These are phyloP conservation scores for Cucurbita argyrosperma DNA, from an alignment of 306 rosid genomes.

Conservation along the genomic window DNA sequence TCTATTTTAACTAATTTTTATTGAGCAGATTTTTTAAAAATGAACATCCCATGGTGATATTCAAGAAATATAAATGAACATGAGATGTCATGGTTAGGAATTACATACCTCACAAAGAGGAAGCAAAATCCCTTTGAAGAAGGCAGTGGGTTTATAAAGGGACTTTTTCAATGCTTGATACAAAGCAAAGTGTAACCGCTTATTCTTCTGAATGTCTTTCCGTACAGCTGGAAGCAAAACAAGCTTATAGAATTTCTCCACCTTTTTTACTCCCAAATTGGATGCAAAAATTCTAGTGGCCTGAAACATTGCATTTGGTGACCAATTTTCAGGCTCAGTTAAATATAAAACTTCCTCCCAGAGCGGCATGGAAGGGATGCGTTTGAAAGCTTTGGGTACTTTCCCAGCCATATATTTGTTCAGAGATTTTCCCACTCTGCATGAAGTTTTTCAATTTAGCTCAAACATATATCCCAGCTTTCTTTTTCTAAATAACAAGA, in stretches of 20 bases:
- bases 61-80: neutral
- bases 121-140: constrained; percentile 71
- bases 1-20: neutral
- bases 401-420: constrained; percentile 53
- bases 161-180: constrained; percentile 78
- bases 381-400: constrained; percentile 71
- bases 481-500: neutral
- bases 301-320: constrained; percentile 80
- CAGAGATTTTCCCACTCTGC: constrained; percentile 60
- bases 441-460: neutral
- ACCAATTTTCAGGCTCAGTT: constrained; percentile 90
- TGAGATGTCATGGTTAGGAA: neutral
- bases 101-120: constrained; percentile 74
- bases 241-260: constrained; percentile 65
- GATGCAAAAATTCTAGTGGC: constrained; percentile 80
- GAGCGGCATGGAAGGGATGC: constrained; percentile 45
- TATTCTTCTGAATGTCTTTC: constrained; percentile 65
- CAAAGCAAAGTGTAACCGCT: constrained; percentile 71
- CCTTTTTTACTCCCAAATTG: constrained; percentile 57
- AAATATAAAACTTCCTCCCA: constrained; percentile 80
- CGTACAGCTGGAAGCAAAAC: constrained; percentile 84
- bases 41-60: too few species aligned
- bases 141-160: constrained; percentile 81
- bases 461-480: neutral
- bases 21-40: too few species aligned